These are phyloP conservation scores for Barbarea vulgaris DNA, from an alignment of 345 rosid species.

Conservation along the genomic window DNA sequence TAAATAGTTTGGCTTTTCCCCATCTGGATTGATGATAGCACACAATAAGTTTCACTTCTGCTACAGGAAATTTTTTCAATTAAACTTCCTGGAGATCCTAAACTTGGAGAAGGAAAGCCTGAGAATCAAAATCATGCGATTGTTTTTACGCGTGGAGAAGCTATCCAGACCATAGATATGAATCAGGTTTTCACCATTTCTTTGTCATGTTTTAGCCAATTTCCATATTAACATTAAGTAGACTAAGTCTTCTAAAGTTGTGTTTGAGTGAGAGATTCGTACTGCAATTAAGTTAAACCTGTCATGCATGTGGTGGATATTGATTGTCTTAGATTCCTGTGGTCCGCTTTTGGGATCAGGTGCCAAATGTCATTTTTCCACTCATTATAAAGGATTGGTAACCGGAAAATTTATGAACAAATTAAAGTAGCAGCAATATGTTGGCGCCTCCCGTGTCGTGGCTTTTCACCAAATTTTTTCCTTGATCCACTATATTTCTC, in stretches of 20 bases:
- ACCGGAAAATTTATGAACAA: neutral
- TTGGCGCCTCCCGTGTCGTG: neutral
- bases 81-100: conserved; percentile 96
- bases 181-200: conserved; percentile 68
- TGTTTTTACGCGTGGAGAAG: conserved; percentile 94
- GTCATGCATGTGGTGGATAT: conserved; percentile 20
- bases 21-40: conserved; percentile 11
- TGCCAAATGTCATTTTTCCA: neutral
- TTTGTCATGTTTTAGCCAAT: conserved; percentile 16
- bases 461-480: conserved; percentile 2
- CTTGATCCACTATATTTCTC: conserved; percentile 24
- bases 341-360: conserved; percentile 9
- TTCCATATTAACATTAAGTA: neutral
- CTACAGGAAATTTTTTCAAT: conserved; percentile 87
- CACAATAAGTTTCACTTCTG: conserved; percentile 7
- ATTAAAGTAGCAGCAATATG: conserved; percentile 3
- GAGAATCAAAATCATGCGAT: conserved; percentile 99
- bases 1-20: conserved; percentile 1
- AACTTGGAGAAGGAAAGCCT: conserved; percentile 99
- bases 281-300: conserved; percentile 1
- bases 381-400: conserved; percentile 11
- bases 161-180: conserved; percentile 98
- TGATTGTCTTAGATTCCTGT: conserved; percentile 19
- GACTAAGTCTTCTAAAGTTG: conserved; percentile 1
- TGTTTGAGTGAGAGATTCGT: conserved; percentile 14